A percentile compares a stretch with the other conserved stretches of the same genome.
phyloP scores from a whole-genome alignment of 257 asterid species.

The Jaltomata sinuosa region DNA sequence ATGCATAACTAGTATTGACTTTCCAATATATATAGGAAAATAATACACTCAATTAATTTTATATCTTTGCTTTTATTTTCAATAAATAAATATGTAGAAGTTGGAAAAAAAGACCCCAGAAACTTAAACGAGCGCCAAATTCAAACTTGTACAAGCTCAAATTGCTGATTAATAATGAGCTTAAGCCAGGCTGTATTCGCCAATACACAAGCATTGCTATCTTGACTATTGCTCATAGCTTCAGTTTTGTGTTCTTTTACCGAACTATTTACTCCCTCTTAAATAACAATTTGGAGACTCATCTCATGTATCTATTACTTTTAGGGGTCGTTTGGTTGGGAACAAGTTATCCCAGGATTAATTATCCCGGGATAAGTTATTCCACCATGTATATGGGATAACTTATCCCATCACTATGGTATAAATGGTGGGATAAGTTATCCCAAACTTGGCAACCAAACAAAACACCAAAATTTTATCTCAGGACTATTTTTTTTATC shows the following conservation, averaged over 20 bases:
- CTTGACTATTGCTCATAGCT: background rate
- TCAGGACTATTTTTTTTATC: too few species aligned
- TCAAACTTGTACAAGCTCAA: background rate
- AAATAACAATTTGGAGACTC: background rate
- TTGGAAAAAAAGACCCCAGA: background rate
- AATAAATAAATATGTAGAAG: background rate
- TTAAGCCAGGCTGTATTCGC: background rate
- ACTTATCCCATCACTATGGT: too few species aligned
- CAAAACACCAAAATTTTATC: too few species aligned
- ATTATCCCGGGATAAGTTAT: too few species aligned
- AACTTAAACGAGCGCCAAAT: background rate
- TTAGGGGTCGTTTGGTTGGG: too few species aligned
- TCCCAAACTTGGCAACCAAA: too few species aligned
- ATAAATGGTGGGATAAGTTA: too few species aligned
- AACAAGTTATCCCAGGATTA: too few species aligned
- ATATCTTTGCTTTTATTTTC: background rate
- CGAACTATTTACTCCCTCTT: background rate
- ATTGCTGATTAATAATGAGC: background rate
- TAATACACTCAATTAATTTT: background rate
- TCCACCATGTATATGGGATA: too few species aligned
- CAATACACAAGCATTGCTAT: background rate
- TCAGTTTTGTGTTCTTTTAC: background rate
- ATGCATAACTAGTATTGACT: background rate
- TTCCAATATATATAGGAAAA: background rate
- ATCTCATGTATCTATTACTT: background rate